phyloP scores from a whole-genome alignment of 768 basidiomycete genomes.

The Hortiboletus flavorubellus region DNA sequence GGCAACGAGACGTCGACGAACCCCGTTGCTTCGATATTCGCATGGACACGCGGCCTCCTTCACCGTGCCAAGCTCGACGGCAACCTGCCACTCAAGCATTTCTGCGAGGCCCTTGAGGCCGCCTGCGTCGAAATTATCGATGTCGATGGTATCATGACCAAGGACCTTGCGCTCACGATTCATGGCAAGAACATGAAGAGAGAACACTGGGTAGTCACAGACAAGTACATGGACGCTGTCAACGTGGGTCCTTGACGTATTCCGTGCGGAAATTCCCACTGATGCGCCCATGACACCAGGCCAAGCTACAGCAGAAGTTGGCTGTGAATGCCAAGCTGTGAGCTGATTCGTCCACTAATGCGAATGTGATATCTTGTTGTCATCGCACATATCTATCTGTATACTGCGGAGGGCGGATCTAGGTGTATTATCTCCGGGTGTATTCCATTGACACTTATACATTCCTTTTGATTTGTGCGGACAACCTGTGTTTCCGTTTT shows the following conservation, averaged over 20 bases:
- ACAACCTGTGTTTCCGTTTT: neutral
- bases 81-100: slow-evolving; percentile 69
- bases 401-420: slow-evolving; percentile 14
- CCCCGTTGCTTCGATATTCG: slow-evolving; percentile 97
- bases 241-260: slow-evolving; percentile 52
- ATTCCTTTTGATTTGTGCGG: neutral
- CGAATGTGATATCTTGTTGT: slow-evolving; percentile 13
- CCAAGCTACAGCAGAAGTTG: slow-evolving; percentile 45
- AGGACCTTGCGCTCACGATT: slow-evolving; percentile 93
- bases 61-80: slow-evolving; percentile 91
- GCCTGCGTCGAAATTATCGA: slow-evolving; percentile 93
- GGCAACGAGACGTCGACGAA: slow-evolving; percentile 98
- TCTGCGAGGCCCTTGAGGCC: slow-evolving; percentile 77
- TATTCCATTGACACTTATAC: slow-evolving; percentile 12
- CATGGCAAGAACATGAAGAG: slow-evolving; percentile 89
- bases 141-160: slow-evolving; percentile 89
- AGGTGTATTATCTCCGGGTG: slow-evolving; percentile 14
- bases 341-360: neutral
- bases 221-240: slow-evolving; percentile 90
- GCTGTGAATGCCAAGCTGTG: slow-evolving; percentile 25
- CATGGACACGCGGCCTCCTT: slow-evolving; percentile 94
- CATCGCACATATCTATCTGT: slow-evolving; percentile 13
- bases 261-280: slow-evolving; percentile 1
- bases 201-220: slow-evolving; percentile 96
- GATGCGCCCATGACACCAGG: slow-evolving; percentile 28